A percentile compares a stretch with the other conserved stretches of the same genome.
Conservation (phyloP, 768 basidiomycete genomes). For the Clitopilus passeckerianus region DNA sequence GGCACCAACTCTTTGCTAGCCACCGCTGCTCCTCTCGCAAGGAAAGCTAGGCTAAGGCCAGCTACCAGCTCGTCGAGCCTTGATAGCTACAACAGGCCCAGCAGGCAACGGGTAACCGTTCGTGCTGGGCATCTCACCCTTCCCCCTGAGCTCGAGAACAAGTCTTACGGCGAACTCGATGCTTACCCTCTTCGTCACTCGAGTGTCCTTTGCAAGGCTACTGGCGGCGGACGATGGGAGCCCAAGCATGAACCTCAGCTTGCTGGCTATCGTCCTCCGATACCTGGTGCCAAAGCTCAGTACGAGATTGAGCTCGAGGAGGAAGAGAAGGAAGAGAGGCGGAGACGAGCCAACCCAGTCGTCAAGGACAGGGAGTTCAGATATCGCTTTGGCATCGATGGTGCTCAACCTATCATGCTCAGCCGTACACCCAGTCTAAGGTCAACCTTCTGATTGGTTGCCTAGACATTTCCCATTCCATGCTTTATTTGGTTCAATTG, state of each 20-base stretch:
- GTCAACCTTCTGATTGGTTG: conserved; percentile 52
- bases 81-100: conserved; percentile 2
- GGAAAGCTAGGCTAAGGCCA: conserved; percentile 24
- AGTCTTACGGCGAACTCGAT: conserved; percentile 65
- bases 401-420: conserved; percentile 34
- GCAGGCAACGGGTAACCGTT: conserved; percentile 23
- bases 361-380: conserved; percentile 45
- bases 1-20: conserved; percentile 15
- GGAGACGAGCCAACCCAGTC: conserved; percentile 55
- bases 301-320: conserved; percentile 70
- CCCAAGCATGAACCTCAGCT: conserved; percentile 50
- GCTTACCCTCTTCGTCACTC: conserved; percentile 69
- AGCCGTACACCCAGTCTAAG: conserved; percentile 44
- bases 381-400: not conserved
- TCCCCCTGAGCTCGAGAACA: conserved; percentile 32
- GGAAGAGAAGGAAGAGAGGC: conserved; percentile 49
- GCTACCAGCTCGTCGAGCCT: conserved; percentile 29
- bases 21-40: conserved; percentile 19
- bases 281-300: conserved; percentile 62
- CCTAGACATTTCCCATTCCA: not conserved
- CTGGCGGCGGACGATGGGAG: conserved; percentile 78
- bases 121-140: conserved; percentile 31
- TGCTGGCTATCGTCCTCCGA: conserved; percentile 47
- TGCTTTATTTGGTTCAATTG: not conserved
- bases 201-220: conserved; percentile 68